Evolutionary conservation across 306 rosid genomes (phyloP), one percentile per base, ranked within the genome.

Genomic region (Corylus avellana): DNA sequence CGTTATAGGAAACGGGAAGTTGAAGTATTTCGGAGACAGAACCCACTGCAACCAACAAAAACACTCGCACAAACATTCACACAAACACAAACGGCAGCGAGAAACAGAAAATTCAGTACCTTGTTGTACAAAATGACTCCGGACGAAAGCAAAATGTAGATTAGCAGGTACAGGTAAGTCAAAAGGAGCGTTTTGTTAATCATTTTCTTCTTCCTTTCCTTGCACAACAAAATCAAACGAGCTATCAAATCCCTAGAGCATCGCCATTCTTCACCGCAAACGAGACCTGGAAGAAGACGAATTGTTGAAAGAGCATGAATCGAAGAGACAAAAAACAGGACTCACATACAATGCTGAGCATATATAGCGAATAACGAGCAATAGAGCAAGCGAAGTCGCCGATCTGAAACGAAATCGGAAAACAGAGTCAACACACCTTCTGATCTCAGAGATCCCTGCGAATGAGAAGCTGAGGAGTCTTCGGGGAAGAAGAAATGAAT

Each of bases 111-210:
- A 67, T 16, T 5, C 29, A 57, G 54, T 73, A 94, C 99, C 98
- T 95, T 95, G 89, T 95, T 92, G 86, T 90, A 95, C 86, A 92
- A 83, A 59, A 95, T 94, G 83, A 94, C 98, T 54, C 95, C 97
- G 56, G 97, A 91, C 17, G 98, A 94, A 78, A 94, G 97, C 75
- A 92, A 81, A 80, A 94, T 90, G 79, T 94, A 94, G 73, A 91
- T 72, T 35, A 94, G 83, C 48, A 95, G 86, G 90, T 92, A 95
- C 8, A 95, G 85, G 76, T 95, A 95, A 84, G 98, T 92, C 78
- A 91, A 78, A 59, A 91, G 64, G 77, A 91, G 94, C 70, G 97
- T 92, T 84, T 53, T 92, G 87, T 79, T 91, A 77, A 94, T 92
- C 97, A 90, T 89, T 76, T 51, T 76, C 73, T 44, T 69, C 16